Conservation (phyloP, 805 yeast genomes). For the Yarrowia sp. region DNA sequence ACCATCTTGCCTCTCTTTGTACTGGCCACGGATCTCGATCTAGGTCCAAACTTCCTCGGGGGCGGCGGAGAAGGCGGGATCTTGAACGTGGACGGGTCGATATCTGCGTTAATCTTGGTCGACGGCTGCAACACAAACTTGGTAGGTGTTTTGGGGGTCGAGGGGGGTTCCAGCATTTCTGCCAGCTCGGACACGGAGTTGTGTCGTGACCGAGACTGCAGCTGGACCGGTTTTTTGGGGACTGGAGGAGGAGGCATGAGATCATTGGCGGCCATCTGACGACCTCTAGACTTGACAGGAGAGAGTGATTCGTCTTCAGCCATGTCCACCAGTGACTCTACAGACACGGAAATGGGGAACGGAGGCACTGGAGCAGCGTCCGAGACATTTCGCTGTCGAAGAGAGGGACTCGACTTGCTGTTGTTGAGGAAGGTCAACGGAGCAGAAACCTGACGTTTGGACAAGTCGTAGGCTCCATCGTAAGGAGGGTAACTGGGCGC, state of each 20-base stretch:
- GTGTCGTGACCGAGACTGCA: conserved; percentile 6
- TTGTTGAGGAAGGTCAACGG: conserved; percentile 4
- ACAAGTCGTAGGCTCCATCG: conserved; percentile 5
- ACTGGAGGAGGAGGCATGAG: conserved; percentile 21
- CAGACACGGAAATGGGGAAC: conserved; percentile 12
- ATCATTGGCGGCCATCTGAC: neutral
- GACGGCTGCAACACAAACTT: conserved; percentile 23
- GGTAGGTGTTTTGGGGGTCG: conserved; percentile 14
- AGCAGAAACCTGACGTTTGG: conserved; percentile 20
- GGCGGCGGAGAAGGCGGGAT: conserved; percentile 30
- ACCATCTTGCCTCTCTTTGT: conserved; percentile 57
- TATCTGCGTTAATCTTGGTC: conserved; percentile 18
- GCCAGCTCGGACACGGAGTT: conserved; percentile 12
- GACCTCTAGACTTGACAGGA: conserved; percentile 10
- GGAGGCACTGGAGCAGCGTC: conserved; percentile 12
- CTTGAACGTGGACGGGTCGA: conserved; percentile 25
- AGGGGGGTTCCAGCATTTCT: neutral
- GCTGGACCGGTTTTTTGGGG: conserved; percentile 18
- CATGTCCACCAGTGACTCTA: conserved; percentile 17
- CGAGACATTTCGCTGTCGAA: conserved; percentile 13
- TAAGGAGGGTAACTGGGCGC: conserved; percentile 9
- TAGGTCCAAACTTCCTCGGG: conserved; percentile 33
- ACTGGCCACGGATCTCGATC: conserved; percentile 36
- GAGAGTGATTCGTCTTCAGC: neutral
- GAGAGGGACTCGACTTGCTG: conserved; percentile 1